phyloP scores from a whole-genome alignment of 768 basidiomycete species.

The Tricholoma terreum region DNA sequence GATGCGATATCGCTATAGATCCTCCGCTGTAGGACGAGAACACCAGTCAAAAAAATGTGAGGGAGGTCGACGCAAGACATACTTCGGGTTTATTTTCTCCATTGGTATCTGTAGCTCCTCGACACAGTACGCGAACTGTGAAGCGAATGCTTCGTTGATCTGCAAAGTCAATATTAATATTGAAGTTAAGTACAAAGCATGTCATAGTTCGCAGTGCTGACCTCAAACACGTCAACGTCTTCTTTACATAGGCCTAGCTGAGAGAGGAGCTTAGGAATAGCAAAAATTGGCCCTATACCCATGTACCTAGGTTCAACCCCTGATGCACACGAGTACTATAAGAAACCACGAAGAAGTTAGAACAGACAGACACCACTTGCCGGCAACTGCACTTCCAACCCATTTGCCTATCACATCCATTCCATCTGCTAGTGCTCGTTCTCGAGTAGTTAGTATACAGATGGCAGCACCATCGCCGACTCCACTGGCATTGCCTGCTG shows the following conservation, averaged over 20 bases:
- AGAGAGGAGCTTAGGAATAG: slow-evolving; percentile 66
- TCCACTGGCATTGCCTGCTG: slow-evolving; percentile 84
- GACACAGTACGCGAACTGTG: slow-evolving; percentile 90
- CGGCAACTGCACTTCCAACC: slow-evolving; percentile 73
- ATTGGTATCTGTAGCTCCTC: slow-evolving; percentile 75
- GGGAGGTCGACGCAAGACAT: slow-evolving; percentile 22
- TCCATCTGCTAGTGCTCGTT: slow-evolving; percentile 70
- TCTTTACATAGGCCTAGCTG: slow-evolving; percentile 62
- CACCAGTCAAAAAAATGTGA: neutral
- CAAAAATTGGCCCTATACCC: slow-evolving; percentile 73
- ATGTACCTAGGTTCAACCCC: slow-evolving; percentile 77
- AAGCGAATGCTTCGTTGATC: slow-evolving; percentile 92
- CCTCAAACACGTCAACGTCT: slow-evolving; percentile 78
- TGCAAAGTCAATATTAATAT: slow-evolving; percentile 22
- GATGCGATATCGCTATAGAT: slow-evolving; percentile 80
- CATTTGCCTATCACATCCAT: slow-evolving; percentile 83
- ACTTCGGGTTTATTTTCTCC: slow-evolving; percentile 85
- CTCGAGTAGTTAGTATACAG: slow-evolving; percentile 77
- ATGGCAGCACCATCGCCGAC: slow-evolving; percentile 92
- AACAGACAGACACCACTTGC: slow-evolving; percentile 34
- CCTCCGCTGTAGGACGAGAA: slow-evolving; percentile 59
- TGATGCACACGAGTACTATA: slow-evolving; percentile 20
- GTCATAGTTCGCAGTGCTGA: slow-evolving; percentile 17
- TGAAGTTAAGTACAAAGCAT: neutral
- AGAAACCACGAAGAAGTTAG: neutral